Percentiles rank a stretch among this genome's conserved stretches.
phyloP scores from a whole-genome alignment of 345 rosid genomes.

The Crucihimalaya himalaica region DNA sequence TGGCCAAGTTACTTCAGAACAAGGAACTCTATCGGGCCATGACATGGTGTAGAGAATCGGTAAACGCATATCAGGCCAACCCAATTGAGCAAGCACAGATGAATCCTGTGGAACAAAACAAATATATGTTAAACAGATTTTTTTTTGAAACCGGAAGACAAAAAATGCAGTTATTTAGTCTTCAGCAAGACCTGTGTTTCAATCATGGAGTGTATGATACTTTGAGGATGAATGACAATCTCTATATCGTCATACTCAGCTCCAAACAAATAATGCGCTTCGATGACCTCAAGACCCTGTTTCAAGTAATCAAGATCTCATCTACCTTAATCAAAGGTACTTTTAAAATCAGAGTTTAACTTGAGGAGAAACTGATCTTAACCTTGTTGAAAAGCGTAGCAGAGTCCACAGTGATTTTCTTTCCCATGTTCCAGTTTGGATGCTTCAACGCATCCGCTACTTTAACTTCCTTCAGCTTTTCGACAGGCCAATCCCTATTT shows the following conservation, averaged over 20 bases:
- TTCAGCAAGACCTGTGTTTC: slow-evolving; percentile 82
- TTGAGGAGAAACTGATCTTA: not conserved
- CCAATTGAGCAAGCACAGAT: slow-evolving; percentile 88
- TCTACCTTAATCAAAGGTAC: not conserved
- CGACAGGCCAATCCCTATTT: slow-evolving; percentile 83
- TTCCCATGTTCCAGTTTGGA: slow-evolving; percentile 98
- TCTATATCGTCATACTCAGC: slow-evolving; percentile 88
- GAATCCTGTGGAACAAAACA: slow-evolving; percentile 66
- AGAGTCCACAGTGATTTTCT: slow-evolving; percentile 93
- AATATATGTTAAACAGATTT: not conserved
- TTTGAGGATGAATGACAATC: slow-evolving; percentile 91
- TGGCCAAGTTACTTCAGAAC: slow-evolving; percentile 96
- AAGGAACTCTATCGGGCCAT: slow-evolving; percentile 92
- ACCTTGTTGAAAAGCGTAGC: slow-evolving; percentile 99
- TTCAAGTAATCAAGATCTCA: slow-evolving; percentile 6
- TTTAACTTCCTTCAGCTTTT: slow-evolving; percentile 85
- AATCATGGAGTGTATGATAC: slow-evolving; percentile 90
- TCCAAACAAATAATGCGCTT: slow-evolving; percentile 96
- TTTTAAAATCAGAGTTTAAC: not conserved
- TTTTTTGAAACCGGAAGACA: not conserved
- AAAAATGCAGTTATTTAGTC: not conserved
- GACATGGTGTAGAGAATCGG: slow-evolving; percentile 97
- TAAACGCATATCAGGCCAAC: slow-evolving; percentile 97
- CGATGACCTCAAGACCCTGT: slow-evolving; percentile 96
- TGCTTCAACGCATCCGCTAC: slow-evolving; percentile 98